Conservation (phyloP, 2,329 filamentous ascomycete genomes). For the Rosellinia necatrix region DNA sequence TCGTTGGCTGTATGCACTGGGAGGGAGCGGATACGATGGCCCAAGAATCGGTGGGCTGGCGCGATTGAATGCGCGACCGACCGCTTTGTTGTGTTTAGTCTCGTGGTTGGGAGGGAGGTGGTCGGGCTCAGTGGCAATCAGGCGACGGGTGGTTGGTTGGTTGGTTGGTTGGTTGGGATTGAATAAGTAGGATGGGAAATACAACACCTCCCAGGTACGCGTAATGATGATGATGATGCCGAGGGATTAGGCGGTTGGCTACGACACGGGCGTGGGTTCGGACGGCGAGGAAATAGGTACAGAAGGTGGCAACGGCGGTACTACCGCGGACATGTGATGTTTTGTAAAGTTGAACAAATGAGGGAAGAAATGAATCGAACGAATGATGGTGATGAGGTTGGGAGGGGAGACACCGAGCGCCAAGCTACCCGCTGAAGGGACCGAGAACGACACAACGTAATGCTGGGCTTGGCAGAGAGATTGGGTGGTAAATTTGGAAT, state of each 20-base stretch:
- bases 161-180: background rate
- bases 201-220: no score
- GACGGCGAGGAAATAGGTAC: background rate
- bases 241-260: background rate
- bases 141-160: slow-evolving; percentile 2
- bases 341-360: slow-evolving; percentile 2
- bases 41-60: slow-evolving; percentile 5
- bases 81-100: slow-evolving; percentile 7
- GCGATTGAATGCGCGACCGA: slow-evolving; percentile 27
- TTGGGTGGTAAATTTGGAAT: slow-evolving; percentile 22
- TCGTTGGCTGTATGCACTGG: slow-evolving; percentile 10
- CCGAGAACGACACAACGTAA: slow-evolving; percentile 26
- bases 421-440: slow-evolving; percentile 18
- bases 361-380: slow-evolving; percentile 8
- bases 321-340: slow-evolving; percentile 1
- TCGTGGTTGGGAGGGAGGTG: slow-evolving; percentile 12
- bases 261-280: slow-evolving; percentile 2
- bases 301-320: background rate
- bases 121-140: slow-evolving; percentile 20
- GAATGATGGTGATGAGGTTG: slow-evolving; percentile 25
- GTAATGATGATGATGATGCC: no score
- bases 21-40: background rate
- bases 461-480: slow-evolving; percentile 22
- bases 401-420: slow-evolving; percentile 27
- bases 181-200: background rate